Conservation (phyloP, 805 yeast species). For the Saccharomycopsis synnaedendra region DNA sequence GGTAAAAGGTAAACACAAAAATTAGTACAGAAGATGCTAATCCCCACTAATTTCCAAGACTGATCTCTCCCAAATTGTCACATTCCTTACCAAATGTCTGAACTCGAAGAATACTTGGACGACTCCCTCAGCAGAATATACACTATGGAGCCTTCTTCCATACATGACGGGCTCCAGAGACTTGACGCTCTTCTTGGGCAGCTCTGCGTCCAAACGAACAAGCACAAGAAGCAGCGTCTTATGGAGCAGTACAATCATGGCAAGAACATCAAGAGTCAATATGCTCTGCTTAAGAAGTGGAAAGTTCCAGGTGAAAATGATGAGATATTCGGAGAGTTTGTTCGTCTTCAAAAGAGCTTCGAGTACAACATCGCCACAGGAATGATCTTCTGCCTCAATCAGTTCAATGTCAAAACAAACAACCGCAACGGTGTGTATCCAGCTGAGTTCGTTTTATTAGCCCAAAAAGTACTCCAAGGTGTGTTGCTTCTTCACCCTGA, state of each 20-base stretch:
- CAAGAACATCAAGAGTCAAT: slow-evolving; percentile 4
- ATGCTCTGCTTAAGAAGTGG: slow-evolving; percentile 19
- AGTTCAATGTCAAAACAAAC: slow-evolving; percentile 16
- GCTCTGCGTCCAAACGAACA: slow-evolving; percentile 16
- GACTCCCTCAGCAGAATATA: slow-evolving; percentile 17
- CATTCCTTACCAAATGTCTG: slow-evolving; percentile 8
- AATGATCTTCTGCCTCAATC: slow-evolving; percentile 23
- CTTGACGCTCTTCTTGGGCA: slow-evolving; percentile 19
- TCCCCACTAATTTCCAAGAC: background rate
- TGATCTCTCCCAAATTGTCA: background rate
- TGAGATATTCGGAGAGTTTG: slow-evolving; percentile 28
- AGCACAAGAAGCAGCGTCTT: slow-evolving; percentile 1
- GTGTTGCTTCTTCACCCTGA: slow-evolving; percentile 45
- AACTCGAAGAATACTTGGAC: slow-evolving; percentile 17
- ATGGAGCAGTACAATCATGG: background rate
- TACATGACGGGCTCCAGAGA: slow-evolving; percentile 18
- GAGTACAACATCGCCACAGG: slow-evolving; percentile 36
- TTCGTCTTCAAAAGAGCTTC: slow-evolving; percentile 39
- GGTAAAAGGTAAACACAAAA: slow-evolving; percentile 1
- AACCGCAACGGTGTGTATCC: slow-evolving; percentile 14
- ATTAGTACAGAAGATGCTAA: background rate
- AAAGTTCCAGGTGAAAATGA: slow-evolving; percentile 21
- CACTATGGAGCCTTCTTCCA: slow-evolving; percentile 16
- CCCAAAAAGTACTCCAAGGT: slow-evolving; percentile 42
- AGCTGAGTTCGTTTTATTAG: slow-evolving; percentile 17